Evolutionary conservation across 1,139 yeast genomes (phyloP), one percentile per base, ranked within the genome.

Genomic region (Scheffersomyces segobiensis): DNA sequence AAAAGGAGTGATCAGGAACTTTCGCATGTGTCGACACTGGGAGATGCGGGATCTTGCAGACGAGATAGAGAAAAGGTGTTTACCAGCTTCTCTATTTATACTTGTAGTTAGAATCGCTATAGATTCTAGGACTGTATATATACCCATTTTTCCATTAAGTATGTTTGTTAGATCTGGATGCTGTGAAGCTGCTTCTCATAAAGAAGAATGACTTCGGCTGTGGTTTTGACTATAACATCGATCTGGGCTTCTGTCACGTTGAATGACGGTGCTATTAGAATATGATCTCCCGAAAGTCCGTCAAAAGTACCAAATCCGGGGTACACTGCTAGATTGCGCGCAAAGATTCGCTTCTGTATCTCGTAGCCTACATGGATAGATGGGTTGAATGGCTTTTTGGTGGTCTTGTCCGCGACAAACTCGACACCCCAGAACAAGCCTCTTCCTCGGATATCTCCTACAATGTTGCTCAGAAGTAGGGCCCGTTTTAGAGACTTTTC

Each of bases 371-470:
- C 56, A 2, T 52, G 53, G 19, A 56, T 52, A 22, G 46, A 55
- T 24, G 56, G 24, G 10, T 53, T 57, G 47, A 64, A 60, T 3
- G 64, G 57, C 52, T 62, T 63, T 52, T 64, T 64, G 26, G 67
- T 61, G 32, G 46, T 56, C 47, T 61, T 62, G 56, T 63, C 52
- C 53, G 61, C 62, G 53, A 64, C 69, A 19, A 66, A 52, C 55
- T 66, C 69, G 19, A 65, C 21, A 7, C 63, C 60, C 67, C 67
- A 65, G 57, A 66, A 65, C 4, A 59, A 57, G 32, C 68, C 69
- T 42, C 60, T 50, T 10, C 69, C 69, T 18, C 69, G 55, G 42
- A 65, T 62, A 52, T 64, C 58, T 39, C 67, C 69, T 10, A 65
- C 60, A 21, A 57, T 58, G 24, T 52, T 46, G 12, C 56, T 53